phyloP scores from a whole-genome alignment of 306 rosid genomes.

The Medicago arabica region DNA sequence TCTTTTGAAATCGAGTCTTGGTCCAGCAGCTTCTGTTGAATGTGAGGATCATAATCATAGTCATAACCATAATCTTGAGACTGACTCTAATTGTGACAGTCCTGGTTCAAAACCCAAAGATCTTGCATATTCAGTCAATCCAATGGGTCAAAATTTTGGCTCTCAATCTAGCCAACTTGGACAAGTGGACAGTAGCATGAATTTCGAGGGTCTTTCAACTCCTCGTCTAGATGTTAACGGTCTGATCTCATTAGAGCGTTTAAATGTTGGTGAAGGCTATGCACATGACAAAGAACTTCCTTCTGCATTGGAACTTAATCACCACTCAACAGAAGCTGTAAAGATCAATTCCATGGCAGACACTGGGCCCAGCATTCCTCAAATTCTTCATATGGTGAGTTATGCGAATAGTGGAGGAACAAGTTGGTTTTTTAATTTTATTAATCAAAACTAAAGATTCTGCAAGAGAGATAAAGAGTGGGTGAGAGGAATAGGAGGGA shows the following conservation, averaged over 20 bases:
- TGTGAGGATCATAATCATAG: conserved; percentile 47
- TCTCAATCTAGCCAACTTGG: conserved; percentile 63
- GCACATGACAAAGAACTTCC: conserved; percentile 58
- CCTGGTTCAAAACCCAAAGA: conserved; percentile 64
- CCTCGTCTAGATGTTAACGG: conserved; percentile 59
- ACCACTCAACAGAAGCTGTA: conserved; percentile 54
- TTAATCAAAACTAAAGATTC: conserved; percentile 11
- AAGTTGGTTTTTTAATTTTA: conserved; percentile 1
- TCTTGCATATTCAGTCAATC: conserved; percentile 47
- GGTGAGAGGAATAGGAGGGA: conserved; percentile 8
- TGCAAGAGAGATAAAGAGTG: neutral
- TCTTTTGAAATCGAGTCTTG: conserved; percentile 56
- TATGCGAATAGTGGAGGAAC: conserved; percentile 33
- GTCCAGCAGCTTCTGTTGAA: conserved; percentile 72
- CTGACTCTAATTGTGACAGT: conserved; percentile 58
- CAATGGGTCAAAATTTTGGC: conserved; percentile 56
- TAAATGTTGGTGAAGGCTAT: conserved; percentile 59
- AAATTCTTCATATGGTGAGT: conserved; percentile 92
- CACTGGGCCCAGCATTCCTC: conserved; percentile 89
- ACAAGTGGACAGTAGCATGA: conserved; percentile 54
- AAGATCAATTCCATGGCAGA: conserved; percentile 61
- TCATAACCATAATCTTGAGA: conserved; percentile 57
- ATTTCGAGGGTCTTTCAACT: conserved; percentile 68
- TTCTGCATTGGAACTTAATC: conserved; percentile 58
- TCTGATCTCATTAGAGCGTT: conserved; percentile 53